Percentiles rank a stretch among this genome's conserved stretches.
These are phyloP conservation scores for Rubroboletus pulcherrimus DNA, from an alignment of 768 basidiomycete species.

Conservation along the genomic window DNA sequence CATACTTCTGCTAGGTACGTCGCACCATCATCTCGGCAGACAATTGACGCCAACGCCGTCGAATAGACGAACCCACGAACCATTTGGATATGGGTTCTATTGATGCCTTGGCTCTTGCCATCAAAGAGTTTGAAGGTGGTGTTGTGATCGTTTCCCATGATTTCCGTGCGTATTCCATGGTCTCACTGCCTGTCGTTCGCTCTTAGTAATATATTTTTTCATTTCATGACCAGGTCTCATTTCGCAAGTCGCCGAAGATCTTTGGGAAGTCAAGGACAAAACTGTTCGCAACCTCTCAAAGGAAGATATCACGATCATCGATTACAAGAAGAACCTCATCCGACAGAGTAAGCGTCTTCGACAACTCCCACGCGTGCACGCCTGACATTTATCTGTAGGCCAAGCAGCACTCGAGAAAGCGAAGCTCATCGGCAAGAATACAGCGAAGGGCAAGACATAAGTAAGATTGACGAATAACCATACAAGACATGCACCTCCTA, in stretches of 20 bases:
- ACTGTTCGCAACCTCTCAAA: constrained; percentile 91
- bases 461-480: not conserved
- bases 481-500: constrained; percentile 3
- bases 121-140: constrained; percentile 96
- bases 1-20: constrained; percentile 77
- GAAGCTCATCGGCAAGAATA: constrained; percentile 84
- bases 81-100: constrained; percentile 98
- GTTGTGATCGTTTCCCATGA: constrained; percentile 99
- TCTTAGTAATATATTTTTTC: constrained; percentile 7
- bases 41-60: constrained; percentile 2
- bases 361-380: not conserved
- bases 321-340: constrained; percentile 87
- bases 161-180: constrained; percentile 68
- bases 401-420: constrained; percentile 88
- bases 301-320: constrained; percentile 84
- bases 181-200: not conserved
- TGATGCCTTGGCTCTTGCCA: constrained; percentile 90
- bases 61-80: constrained; percentile 87
- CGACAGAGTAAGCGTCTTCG: constrained; percentile 58
- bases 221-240: constrained; percentile 64
- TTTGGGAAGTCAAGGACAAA: constrained; percentile 97
- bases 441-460: constrained; percentile 66
- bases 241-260: constrained; percentile 95
- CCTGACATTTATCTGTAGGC: constrained; percentile 43
- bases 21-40: constrained; percentile 11